Base-by-base conservation (phyloP, 2,329 filamentous ascomycete genomes). In the Orbilia blumenaviensis region DNA sequence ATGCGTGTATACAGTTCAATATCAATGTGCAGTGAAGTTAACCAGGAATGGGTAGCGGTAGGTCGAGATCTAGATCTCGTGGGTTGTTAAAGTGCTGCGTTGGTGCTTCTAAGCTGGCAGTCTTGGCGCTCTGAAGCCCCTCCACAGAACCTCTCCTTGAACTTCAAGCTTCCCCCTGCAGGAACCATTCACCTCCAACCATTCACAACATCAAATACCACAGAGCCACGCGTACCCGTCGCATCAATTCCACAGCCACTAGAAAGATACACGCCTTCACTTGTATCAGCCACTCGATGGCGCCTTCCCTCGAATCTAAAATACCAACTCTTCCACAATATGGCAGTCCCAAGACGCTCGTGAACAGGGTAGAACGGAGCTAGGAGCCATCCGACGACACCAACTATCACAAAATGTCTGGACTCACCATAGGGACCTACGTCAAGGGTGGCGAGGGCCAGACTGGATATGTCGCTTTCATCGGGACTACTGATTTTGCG, bases 391-490 rank as follows among this genome's bases (percentile, higher is more conserved):
- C 60, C 41, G 64, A 46, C 9, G 23, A 61, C 34, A 34, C 48
- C 36, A 29, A 48, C 60, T 18, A 61, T 12, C 52, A 36, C 52
- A 56, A 56, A 41, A 76, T 76, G 72, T 76, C 72, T 58, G 78
- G 79, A 44, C 80, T 85, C 79, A 78, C 81, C 34, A 81, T 84
- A 66, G 94, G 93, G 80, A 91, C 95, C 84, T 88, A 88, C 78
- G 88, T 98, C 83, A 89, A 90, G 83, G 89, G 96, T 79, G 88
- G 87, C 80, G 91, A 97, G 83, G 91, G 91, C 81, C 90, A 91
- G 80, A 88, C 88, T 80, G 95, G 88, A 79, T 88, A 88, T 75
- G 88, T 99, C 78, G 92, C 92, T 80, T 99, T 92, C 83, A 86
- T 92, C 76, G 95, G 95, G 80, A 85, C 87, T 66, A 93, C 94